Evolutionary conservation across 306 rosid genomes (phyloP).

Genomic region (Lathyrus aphaca): DNA sequence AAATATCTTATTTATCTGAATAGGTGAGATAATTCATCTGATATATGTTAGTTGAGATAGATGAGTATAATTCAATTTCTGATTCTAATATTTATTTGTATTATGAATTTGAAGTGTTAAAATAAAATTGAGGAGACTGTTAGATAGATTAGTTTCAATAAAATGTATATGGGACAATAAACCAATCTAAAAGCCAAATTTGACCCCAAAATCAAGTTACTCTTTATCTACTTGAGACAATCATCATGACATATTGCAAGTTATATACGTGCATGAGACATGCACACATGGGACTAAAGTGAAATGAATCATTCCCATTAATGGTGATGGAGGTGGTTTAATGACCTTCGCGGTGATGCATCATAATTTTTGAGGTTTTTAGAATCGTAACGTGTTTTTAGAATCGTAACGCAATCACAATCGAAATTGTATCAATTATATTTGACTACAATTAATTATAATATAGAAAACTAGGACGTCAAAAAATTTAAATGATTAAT

Average conservation of each 20-base stretch:
- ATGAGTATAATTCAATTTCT: too few species aligned
- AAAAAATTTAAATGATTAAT: too few species aligned
- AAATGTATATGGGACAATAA: not conserved
- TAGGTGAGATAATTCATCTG: too few species aligned
- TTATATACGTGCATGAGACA: constrained; percentile 42
- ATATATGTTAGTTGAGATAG: too few species aligned
- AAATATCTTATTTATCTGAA: not conserved
- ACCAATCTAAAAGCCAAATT: not conserved
- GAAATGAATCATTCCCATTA: not conserved
- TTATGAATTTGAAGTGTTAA: not conserved
- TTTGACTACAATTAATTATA: too few species aligned
- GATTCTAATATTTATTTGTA: too few species aligned
- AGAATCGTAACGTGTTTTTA: too few species aligned
- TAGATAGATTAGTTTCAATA: not conserved
- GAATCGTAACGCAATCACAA: too few species aligned
- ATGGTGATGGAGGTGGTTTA: not conserved
- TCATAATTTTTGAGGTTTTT: too few species aligned
- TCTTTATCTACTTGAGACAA: not conserved
- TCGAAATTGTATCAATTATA: too few species aligned
- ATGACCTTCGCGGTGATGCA: too few species aligned
- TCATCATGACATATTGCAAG: not conserved
- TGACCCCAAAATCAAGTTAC: not conserved
- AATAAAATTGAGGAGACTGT: not conserved
- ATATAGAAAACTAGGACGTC: too few species aligned
- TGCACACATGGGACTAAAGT: constrained; percentile 38